Percentiles rank a stretch among this genome's conserved stretches.
phyloP scores from a whole-genome alignment of 192 early-diverging fungal species.

The Coemansia sp. region DNA sequence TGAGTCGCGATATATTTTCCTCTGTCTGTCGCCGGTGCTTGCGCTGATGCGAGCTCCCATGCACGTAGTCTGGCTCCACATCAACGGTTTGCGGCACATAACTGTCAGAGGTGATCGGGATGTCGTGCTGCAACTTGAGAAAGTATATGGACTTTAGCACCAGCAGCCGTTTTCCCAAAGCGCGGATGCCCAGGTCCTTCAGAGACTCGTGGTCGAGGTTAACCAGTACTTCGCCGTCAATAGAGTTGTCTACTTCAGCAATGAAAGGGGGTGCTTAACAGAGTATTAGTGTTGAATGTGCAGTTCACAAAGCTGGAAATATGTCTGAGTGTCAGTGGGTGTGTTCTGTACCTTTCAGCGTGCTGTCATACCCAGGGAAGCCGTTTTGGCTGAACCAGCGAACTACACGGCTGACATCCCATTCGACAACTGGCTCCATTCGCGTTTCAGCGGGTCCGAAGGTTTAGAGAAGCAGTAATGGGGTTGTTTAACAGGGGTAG shows the following conservation, averaged over 20 bases:
- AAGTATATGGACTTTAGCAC: constrained; percentile 90
- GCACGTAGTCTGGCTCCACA: constrained; percentile 49
- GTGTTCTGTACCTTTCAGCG: constrained; percentile 29
- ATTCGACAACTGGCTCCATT: constrained; percentile 51
- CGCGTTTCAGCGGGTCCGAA: background rate
- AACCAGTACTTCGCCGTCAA: constrained; percentile 85
- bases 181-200: constrained; percentile 81
- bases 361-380: constrained; percentile 48
- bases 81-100: constrained; percentile 75
- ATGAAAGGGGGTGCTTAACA: background rate
- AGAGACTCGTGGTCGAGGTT: constrained; percentile 90
- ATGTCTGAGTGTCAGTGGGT: background rate
- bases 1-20: constrained; percentile 38
- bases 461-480: background rate
- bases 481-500: background rate
- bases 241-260: constrained; percentile 67
- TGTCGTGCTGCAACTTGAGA: constrained; percentile 72
- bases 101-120: constrained; percentile 81
- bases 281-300: background rate
- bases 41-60: constrained; percentile 46
- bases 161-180: constrained; percentile 84
- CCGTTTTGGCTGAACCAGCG: constrained; percentile 56
- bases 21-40: constrained; percentile 47
- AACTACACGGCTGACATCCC: constrained; percentile 39
- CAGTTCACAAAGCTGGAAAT: background rate